phyloP scores from a whole-genome alignment of 768 basidiomycete genomes.

The Mycena kentingensis region DNA sequence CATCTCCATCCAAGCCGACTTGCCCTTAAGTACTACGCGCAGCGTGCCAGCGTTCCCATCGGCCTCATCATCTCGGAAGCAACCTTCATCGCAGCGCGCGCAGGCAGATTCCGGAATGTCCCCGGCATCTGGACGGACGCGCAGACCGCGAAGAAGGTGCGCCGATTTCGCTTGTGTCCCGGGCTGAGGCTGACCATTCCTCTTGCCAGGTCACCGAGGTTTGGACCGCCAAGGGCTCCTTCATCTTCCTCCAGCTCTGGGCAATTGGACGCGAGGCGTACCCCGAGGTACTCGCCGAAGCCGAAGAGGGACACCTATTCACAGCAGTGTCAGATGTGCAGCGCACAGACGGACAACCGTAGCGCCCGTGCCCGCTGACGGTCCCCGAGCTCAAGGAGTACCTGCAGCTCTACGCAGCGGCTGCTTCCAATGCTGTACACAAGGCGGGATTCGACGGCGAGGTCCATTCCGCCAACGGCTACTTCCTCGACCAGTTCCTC shows the following conservation, averaged over 20 bases:
- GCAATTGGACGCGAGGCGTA: constrained; percentile 40
- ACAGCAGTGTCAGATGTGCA: no score
- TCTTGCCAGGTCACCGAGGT: constrained; percentile 46
- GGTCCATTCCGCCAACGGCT: constrained; percentile 36
- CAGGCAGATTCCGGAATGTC: constrained; percentile 31
- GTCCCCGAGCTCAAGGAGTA: constrained; percentile 43
- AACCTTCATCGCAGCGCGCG: constrained; percentile 32
- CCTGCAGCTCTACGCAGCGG: constrained; percentile 43
- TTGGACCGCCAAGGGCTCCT: constrained; percentile 51
- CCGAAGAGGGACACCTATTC: no score
- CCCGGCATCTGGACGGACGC: constrained; percentile 42
- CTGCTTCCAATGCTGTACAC: constrained; percentile 46
- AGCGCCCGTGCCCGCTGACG: no score
- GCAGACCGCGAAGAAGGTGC: constrained; percentile 31
- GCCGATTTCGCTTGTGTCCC: no score
- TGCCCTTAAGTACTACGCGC: constrained; percentile 35
- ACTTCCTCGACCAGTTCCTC: constrained; percentile 50
- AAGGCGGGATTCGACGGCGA: constrained; percentile 62
- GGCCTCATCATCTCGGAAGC: constrained; percentile 43
- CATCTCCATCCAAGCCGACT: no score
- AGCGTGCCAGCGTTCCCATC: constrained; percentile 30
- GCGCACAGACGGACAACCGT: no score
- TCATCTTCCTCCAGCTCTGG: constrained; percentile 50
- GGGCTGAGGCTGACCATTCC: no score
- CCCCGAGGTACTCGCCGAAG: neutral